Percentiles rank a stretch among this genome's conserved stretches.
These are phyloP conservation scores for Limtongia smithiae DNA, from an alignment of 805 yeast species.

Conservation along the genomic window DNA sequence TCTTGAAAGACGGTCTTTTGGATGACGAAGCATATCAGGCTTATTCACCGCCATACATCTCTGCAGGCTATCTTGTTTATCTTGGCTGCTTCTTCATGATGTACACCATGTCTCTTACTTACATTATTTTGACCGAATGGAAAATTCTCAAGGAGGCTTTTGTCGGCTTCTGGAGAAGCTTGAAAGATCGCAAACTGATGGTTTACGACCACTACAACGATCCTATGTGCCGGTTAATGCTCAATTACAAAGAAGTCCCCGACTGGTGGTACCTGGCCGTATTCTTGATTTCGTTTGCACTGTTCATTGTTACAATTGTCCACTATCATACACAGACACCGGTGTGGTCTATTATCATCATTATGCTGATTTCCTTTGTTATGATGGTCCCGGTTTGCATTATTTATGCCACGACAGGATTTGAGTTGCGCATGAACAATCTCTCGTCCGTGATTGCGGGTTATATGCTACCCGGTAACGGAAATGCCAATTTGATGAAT, in stretches of 20 bases:
- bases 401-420: constrained; percentile 61
- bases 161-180: not conserved
- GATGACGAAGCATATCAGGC: constrained; percentile 47
- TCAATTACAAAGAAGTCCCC: constrained; percentile 62
- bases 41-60: constrained; percentile 65
- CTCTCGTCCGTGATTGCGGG: constrained; percentile 62
- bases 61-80: constrained; percentile 57
- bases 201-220: constrained; percentile 2
- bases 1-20: constrained; percentile 45
- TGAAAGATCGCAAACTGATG: not conserved
- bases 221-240: constrained; percentile 40
- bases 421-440: constrained; percentile 56
- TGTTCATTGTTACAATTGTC: constrained; percentile 37
- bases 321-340: constrained; percentile 45
- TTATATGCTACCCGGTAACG: constrained; percentile 59
- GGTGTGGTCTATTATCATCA: constrained; percentile 59
- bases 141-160: constrained; percentile 4
- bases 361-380: constrained; percentile 50
- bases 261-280: constrained; percentile 64
- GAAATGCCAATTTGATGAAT: constrained; percentile 48
- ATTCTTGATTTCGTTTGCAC: constrained; percentile 41
- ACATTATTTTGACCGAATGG: constrained; percentile 31
- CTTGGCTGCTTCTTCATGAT: constrained; percentile 57
- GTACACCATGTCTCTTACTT: constrained; percentile 54
- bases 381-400: constrained; percentile 61